Evolutionary conservation across 108 stramenopile species (phyloP).

Genomic region (Cafeteria roenbergensis): DNA sequence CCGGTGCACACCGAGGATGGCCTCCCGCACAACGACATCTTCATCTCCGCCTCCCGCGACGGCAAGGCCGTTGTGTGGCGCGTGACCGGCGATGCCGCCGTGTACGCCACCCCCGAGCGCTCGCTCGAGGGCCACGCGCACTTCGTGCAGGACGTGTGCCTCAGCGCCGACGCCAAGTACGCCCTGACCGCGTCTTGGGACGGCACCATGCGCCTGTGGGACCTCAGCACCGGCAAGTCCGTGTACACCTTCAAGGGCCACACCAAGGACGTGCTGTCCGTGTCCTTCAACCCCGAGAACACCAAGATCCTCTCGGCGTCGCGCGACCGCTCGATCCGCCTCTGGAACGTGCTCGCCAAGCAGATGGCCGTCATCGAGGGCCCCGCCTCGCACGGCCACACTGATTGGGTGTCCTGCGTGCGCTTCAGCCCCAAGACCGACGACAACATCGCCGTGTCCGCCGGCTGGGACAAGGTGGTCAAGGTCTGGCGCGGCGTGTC

Average conservation of each 20-base stretch:
- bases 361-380: constrained; percentile 74
- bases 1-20: constrained; percentile 24
- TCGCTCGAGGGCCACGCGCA: constrained; percentile 92
- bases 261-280: constrained; percentile 92
- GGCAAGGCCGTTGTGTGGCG: constrained; percentile 92
- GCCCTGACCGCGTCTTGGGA: constrained; percentile 94
- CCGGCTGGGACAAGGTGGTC: constrained; percentile 97
- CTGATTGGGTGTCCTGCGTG: constrained; percentile 99
- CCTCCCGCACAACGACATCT: constrained; percentile 86
- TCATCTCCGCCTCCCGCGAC: constrained; percentile 89
- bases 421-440: constrained; percentile 70
- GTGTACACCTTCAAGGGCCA: constrained; percentile 96
- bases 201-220: constrained; percentile 92
- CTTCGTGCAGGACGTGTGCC: constrained; percentile 95
- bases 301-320: constrained; percentile 94
- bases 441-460: constrained; percentile 52
- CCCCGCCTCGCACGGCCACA: constrained; percentile 96
- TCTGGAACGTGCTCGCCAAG: constrained; percentile 98
- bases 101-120: constrained; percentile 85
- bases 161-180: constrained; percentile 86
- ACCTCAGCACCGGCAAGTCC: constrained; percentile 86
- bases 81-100: constrained; percentile 58
- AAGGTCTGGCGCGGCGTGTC: constrained; percentile 97
- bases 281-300: constrained; percentile 96
- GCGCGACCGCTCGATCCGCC: constrained; percentile 91